phyloP scores from a whole-genome alignment of 257 asterid genomes.

The Phtheirospermum japonicum region DNA sequence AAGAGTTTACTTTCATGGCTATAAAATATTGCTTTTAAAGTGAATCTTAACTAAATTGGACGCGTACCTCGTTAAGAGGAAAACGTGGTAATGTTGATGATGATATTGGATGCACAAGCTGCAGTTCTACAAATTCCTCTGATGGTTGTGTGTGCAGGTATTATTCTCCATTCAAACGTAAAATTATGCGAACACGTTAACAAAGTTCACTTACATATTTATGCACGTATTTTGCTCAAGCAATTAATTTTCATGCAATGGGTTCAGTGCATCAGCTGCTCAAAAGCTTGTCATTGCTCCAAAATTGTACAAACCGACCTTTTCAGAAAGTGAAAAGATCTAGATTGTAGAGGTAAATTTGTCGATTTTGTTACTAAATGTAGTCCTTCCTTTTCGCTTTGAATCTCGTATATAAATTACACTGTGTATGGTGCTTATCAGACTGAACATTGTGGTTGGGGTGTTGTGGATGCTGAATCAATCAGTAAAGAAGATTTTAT shows the following conservation, averaged over 20 bases:
- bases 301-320: constrained; percentile 76
- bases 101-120: constrained; percentile 81
- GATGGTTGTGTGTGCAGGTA: constrained; percentile 92
- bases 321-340: constrained; percentile 71
- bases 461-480: constrained; percentile 84
- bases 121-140: constrained; percentile 60
- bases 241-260: constrained; percentile 32
- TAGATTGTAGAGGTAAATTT: constrained; percentile 70
- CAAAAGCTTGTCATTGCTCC: constrained; percentile 85
- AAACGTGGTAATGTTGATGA: constrained; percentile 50
- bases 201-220: background rate
- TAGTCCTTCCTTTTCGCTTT: constrained; percentile 18
- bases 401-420: constrained; percentile 15
- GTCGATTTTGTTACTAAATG: constrained; percentile 5
- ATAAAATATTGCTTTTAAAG: background rate
- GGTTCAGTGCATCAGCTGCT: constrained; percentile 92
- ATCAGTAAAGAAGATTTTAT: constrained; percentile 72
- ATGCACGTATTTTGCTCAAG: constrained; percentile 14
- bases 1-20: constrained; percentile 8
- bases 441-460: constrained; percentile 98
- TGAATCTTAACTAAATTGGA: constrained; percentile 67
- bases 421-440: constrained; percentile 41
- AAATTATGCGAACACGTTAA: background rate
- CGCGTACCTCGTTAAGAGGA: constrained; percentile 71
- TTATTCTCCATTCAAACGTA: background rate